A percentile compares a stretch with the other conserved stretches of the same genome.
phyloP scores from a whole-genome alignment of 169 alveolate species.

The Cryptosporidium andersoni region DNA sequence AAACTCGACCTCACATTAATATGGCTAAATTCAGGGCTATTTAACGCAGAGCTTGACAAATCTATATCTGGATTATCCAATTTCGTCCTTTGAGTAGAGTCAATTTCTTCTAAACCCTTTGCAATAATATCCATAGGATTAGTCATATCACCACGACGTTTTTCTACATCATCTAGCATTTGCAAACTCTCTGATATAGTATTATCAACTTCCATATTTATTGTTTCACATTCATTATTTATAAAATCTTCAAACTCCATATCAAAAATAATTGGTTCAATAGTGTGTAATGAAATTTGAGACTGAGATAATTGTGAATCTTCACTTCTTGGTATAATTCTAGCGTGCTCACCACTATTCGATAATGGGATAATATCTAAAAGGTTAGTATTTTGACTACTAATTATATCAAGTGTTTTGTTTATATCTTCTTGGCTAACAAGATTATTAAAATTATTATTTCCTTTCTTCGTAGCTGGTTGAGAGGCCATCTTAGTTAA shows the following conservation, averaged over 20 bases:
- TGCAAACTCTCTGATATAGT: slow-evolving; percentile 14
- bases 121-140: slow-evolving; percentile 25
- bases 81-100: slow-evolving; percentile 3
- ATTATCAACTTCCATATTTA: slow-evolving; percentile 27
- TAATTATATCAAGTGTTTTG: slow-evolving; percentile 18
- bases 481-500: background rate
- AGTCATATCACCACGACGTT: slow-evolving; percentile 46
- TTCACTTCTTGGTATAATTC: too few relatives aligned
- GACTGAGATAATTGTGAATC: background rate
- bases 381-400: slow-evolving; percentile 10
- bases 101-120: slow-evolving; percentile 49
- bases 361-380: slow-evolving; percentile 47
- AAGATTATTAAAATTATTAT: background rate
- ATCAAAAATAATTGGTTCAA: slow-evolving; percentile 7
- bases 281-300: background rate
- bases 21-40: too few relatives aligned
- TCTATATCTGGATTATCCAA: background rate
- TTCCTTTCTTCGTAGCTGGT: background rate
- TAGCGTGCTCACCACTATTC: background rate
- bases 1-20: too few relatives aligned
- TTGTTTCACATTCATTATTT: slow-evolving; percentile 3
- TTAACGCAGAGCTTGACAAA: too few relatives aligned
- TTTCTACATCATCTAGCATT: slow-evolving; percentile 17
- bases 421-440: slow-evolving; percentile 49
- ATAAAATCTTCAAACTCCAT: slow-evolving; percentile 66